Base-by-base conservation (phyloP, 31 red algal species). In the Odonthalia washingtoniensis region DNA sequence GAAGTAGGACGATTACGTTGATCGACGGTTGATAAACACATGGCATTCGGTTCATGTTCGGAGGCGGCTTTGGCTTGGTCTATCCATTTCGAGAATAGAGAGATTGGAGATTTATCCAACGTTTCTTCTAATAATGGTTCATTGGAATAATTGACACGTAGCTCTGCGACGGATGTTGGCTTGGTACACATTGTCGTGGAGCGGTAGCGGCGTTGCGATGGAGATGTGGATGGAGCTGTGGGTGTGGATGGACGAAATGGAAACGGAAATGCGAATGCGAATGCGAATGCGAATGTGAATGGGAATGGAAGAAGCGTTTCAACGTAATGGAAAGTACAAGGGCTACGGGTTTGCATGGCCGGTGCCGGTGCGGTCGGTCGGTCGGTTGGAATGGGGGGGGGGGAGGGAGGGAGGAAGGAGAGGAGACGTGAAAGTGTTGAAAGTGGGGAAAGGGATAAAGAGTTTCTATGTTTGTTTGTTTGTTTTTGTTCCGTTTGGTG, bases 31-130 rank as follows among this genome's bases (percentile, higher is more conserved):
- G 97, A 53, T 26, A 99, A 85, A 53, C 86, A 94, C 97, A 99
- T 99, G 63, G 97, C 97, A 44, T 96, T 99, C 34, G 94, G 94
- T 80, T 99, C 97, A 36, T 14, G 46, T 46, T 91, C 86, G 24
- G 60, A 42, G 4, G 88, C 87, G 42, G 46, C 61, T 42, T 77
- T 65, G 14, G 97, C 97, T 5, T 92, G 44, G 16, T 89, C 81
- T 42, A 99, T 80, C 97, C 97, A 99, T 46, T 39, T 27, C 1
- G 46, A n/a, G 78, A 99, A 99, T 33, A 94, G 87, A 14, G 33
- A 26, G 3, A 93, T 5, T 42, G 96, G 96, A 24, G 84, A 53
- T 6, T 26, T 26, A 26, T 76, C 46, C 2, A 82, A 53, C 21
- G 32, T 17, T 46, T 64, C 40, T 1, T 81, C 77, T 9, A 74